Percentiles rank a stretch among this genome's conserved stretches.
phyloP scores from a whole-genome alignment of 164 flowering plant species.

The Piper longum region DNA sequence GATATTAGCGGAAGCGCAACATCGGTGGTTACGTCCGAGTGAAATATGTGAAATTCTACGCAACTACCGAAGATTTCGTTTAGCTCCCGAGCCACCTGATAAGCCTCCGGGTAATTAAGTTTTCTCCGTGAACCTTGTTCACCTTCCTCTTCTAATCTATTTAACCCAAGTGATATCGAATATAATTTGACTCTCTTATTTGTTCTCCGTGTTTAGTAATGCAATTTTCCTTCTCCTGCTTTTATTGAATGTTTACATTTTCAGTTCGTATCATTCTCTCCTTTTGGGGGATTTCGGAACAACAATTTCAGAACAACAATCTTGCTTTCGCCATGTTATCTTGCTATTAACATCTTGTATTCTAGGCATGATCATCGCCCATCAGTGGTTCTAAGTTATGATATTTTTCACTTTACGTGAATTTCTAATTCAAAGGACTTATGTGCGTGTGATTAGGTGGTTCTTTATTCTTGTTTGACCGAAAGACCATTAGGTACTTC shows the following conservation, averaged over 20 bases:
- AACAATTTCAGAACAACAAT: no score
- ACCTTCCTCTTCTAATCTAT: no score
- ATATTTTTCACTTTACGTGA: neutral
- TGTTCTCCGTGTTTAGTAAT: no score
- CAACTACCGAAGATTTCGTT: slow-evolving; percentile 34
- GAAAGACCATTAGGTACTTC: slow-evolving; percentile 60
- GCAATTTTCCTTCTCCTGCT: no score
- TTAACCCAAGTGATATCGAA: no score
- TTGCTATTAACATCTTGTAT: neutral
- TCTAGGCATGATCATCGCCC: neutral
- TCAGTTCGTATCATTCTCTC: no score
- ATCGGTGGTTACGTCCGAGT: slow-evolving; percentile 61
- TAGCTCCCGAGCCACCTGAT: slow-evolving; percentile 42
- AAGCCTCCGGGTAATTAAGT: slow-evolving; percentile 36
- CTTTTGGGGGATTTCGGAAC: no score
- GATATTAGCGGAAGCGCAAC: slow-evolving; percentile 41
- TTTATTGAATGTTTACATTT: no score
- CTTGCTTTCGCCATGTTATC: no score
- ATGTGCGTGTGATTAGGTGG: slow-evolving; percentile 36
- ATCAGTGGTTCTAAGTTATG: neutral
- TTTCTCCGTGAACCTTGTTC: no score
- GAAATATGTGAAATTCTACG: slow-evolving; percentile 65
- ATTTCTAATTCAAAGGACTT: neutral
- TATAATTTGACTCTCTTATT: no score
- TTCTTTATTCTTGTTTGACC: slow-evolving; percentile 65